Percentiles rank a stretch among this genome's conserved stretches.
These are phyloP conservation scores for Hemileccinum impolitum DNA, from an alignment of 768 basidiomycete genomes.

Conservation along the genomic window DNA sequence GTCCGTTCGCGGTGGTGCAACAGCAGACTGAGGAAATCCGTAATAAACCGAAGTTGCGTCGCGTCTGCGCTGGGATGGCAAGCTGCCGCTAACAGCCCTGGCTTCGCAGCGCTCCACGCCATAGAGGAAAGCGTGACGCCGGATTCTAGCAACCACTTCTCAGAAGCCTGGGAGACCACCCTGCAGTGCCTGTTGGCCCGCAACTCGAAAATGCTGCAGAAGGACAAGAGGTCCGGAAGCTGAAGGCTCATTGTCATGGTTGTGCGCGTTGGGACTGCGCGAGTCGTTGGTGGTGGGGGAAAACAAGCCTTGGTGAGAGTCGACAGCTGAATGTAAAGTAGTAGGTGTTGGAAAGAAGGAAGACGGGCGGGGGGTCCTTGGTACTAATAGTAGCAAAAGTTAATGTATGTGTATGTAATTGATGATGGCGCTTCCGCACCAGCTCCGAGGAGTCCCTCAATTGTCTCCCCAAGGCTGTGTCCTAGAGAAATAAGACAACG, in stretches of 20 bases:
- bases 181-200: constrained; percentile 28
- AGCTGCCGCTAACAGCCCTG: constrained; percentile 54
- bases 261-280: constrained; percentile 4
- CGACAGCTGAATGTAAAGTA: neutral
- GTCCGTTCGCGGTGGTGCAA: constrained; percentile 34
- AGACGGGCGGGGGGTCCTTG: neutral
- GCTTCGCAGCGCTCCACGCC: constrained; percentile 31
- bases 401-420: constrained; percentile 17
- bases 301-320: neutral
- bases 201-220: constrained; percentile 25
- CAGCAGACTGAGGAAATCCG: constrained; percentile 48
- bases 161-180: constrained; percentile 26
- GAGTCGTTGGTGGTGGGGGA: neutral
- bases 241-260: constrained; percentile 26
- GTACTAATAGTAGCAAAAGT: neutral
- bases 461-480: neutral
- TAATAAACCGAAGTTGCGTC: constrained; percentile 50
- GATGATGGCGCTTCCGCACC: constrained; percentile 2
- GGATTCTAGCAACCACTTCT: constrained; percentile 25
- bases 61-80: constrained; percentile 58
- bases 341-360: constrained; percentile 9
- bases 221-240: constrained; percentile 27
- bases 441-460: constrained; percentile 20
- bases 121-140: constrained; percentile 20
- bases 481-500: neutral